Base-by-base conservation (phyloP, 768 basidiomycete genomes). In the Russula dissimulans region DNA sequence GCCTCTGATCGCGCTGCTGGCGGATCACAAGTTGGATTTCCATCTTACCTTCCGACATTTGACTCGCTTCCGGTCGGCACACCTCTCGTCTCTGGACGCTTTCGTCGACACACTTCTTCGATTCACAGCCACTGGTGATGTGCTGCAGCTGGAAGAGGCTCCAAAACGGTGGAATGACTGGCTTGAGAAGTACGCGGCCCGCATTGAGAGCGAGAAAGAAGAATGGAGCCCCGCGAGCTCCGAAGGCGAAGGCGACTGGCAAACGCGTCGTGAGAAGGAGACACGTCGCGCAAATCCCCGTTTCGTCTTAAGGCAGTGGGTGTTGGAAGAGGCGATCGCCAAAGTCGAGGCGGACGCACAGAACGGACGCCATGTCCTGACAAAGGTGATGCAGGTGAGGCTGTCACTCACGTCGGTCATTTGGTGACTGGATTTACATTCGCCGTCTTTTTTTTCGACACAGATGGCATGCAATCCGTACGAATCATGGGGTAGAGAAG, bases 231-330 rank as follows among this genome's bases (percentile, higher is more conserved):
- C 82, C 50, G 73, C 62, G 1, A 78, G 78, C 61, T 74, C 86
- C 54, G 72, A 76, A 59, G 71, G 39, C 7, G 59, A 61, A 59
- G 71, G 44, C 10, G 59, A 60, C 9, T 59, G 42, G 62, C 32
- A 51, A 14, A 50, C 34, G 32, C 56, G 39, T 8, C 52, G 82
- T 77, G 39, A 80, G 82, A 74, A 78, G 76, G 62, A 70, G 63
- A 26, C 50, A 31, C 56, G 61, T 36, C 45, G 53, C n/a, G 83
- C 78, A 32, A 99, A 99, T 69, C 97, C 97, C 17, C 78, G 94
- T 39, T 98, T 99, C 72, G 85, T 95, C 38, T 72, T 98, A 60
- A 77, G 97, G 61, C 97, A 98, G 72, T 98, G 97, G 97, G 75
- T 98, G 9, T 77, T 99, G 38, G 94, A 98, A 70, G 95, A 98